Evolutionary conservation across 148 eudicot species (phyloP).

Genomic region (Amaranthus palmeri): DNA sequence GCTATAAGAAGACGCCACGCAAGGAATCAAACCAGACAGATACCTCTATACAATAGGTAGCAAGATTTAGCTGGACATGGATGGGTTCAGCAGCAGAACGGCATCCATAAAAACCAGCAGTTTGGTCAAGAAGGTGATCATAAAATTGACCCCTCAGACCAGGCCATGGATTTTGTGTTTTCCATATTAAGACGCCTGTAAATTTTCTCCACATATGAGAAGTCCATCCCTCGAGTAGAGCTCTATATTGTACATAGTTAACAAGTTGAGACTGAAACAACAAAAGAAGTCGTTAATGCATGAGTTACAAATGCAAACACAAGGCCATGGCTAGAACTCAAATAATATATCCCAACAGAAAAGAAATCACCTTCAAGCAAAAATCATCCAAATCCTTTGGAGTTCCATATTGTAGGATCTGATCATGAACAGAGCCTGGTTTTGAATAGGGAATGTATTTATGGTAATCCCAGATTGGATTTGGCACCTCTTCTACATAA

Average conservation of each 20-base stretch:
- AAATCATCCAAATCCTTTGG: conserved; percentile 88
- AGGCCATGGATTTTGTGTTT: conserved; percentile 97
- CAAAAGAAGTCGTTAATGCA: conserved; percentile 12
- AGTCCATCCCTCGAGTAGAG: conserved; percentile 90
- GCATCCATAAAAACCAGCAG: conserved; percentile 96
- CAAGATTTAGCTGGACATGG: conserved; percentile 93
- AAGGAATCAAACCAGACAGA: background rate
- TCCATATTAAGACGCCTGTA: conserved; percentile 95
- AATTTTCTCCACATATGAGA: conserved; percentile 98
- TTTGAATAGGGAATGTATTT: conserved; percentile 95
- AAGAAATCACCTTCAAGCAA: conserved; percentile 71
- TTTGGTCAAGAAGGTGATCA: conserved; percentile 96
- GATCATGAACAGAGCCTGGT: conserved; percentile 85
- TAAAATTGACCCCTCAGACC: conserved; percentile 98
- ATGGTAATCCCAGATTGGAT: conserved; percentile 88
- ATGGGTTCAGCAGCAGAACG: conserved; percentile 95
- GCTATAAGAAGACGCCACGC: background rate
- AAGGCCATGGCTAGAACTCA: background rate
- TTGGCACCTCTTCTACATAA: conserved; percentile 78
- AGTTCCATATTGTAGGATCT: conserved; percentile 72
- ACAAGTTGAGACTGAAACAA: conserved; percentile 80
- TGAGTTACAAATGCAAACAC: background rate
- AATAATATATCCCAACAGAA: background rate
- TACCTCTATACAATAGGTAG: conserved; percentile 80
- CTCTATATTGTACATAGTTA: conserved; percentile 90